Evolutionary conservation across 176 grass and related monocot genomes (phyloP), one percentile per base, ranked within the genome.

Genomic region (Olyra latifolia): DNA sequence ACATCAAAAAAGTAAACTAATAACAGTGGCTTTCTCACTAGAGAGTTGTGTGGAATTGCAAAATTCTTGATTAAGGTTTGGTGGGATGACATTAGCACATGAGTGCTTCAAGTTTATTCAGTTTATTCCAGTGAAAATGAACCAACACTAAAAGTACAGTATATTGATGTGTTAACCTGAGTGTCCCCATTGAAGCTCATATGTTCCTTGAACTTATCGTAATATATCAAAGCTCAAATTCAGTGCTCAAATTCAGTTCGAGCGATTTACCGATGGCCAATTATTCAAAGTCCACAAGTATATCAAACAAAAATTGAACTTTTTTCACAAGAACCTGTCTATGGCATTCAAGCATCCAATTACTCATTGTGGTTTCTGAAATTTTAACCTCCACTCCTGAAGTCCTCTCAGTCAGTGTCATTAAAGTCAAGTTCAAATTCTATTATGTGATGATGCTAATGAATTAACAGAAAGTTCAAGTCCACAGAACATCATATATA

Each of bases 401-500:
- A 29, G 50, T 11, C 45, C 16, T 72, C 59, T 47, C 44, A 64
- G 35, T 60, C 59, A 62, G 4, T 47, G 46, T 48, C 38, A 59
- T 27, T 78, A 49, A 58, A 24, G 23, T 52, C 56, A 55, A 45
- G 64, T 81, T 85, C n/a, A 65, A 76, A 53, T 59, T 77, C 27
- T 40, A 57, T 55, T 47, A 7, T 75, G 38, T 76, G 48, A 58
- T 69, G 25, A 58, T 60, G 41, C 10, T 55, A 47, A 25, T 29
- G 38, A 72, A 69, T 77, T 83, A 81, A 81, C 12, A 76, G 59
- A 11, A 32, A 76, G 57, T 81, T 30, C 82, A 75, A 76, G 77
- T 80, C 62, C 70, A 75, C 7, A 58, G 14, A 71, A 77, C 53
- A 79, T 47, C 22, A 24, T 54, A 23, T 27, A 43, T 10, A 71